These are phyloP conservation scores for Fusarium compactum DNA, from an alignment of 2,329 filamentous ascomycete genomes.

Conservation along the genomic window DNA sequence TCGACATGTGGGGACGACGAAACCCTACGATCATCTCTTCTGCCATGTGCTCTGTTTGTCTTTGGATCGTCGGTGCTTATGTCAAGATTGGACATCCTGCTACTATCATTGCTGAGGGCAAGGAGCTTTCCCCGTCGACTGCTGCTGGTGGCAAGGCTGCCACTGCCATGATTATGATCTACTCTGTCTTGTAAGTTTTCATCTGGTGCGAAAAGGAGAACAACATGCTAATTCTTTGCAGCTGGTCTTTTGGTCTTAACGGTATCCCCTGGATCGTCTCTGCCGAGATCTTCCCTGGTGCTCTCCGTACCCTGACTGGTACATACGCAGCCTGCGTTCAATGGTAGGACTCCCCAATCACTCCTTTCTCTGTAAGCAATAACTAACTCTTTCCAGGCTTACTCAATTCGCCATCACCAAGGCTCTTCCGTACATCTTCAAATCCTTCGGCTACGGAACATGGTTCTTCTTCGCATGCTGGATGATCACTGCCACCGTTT, in stretches of 20 bases:
- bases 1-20: slow-evolving; percentile 57
- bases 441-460: slow-evolving; percentile 60
- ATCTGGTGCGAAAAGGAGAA: fast-evolving
- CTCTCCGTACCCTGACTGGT: slow-evolving; percentile 57
- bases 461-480: slow-evolving; percentile 69
- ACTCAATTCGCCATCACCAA: slow-evolving; percentile 59
- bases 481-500: slow-evolving; percentile 62
- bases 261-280: slow-evolving; percentile 61
- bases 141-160: slow-evolving; percentile 63
- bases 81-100: slow-evolving; percentile 65
- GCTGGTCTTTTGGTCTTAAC: slow-evolving; percentile 60
- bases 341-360: slow-evolving; percentile 44
- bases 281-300: slow-evolving; percentile 60
- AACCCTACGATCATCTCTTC: slow-evolving; percentile 61
- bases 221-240: slow-evolving; percentile 15
- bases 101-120: slow-evolving; percentile 57
- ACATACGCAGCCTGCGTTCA: slow-evolving; percentile 57
- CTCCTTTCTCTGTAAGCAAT: fast-evolving
- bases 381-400: slow-evolving; percentile 34
- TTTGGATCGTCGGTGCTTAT: slow-evolving; percentile 66
- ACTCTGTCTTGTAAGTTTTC: slow-evolving; percentile 62
- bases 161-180: slow-evolving; percentile 67
- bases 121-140: slow-evolving; percentile 56
- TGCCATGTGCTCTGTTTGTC: slow-evolving; percentile 59
- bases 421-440: slow-evolving; percentile 59